Percentiles rank a stretch among this genome's conserved stretches.
Evolutionary conservation across 208 protist species (phyloP).

Genomic region (Leptomonas pyrrhocoris): DNA sequence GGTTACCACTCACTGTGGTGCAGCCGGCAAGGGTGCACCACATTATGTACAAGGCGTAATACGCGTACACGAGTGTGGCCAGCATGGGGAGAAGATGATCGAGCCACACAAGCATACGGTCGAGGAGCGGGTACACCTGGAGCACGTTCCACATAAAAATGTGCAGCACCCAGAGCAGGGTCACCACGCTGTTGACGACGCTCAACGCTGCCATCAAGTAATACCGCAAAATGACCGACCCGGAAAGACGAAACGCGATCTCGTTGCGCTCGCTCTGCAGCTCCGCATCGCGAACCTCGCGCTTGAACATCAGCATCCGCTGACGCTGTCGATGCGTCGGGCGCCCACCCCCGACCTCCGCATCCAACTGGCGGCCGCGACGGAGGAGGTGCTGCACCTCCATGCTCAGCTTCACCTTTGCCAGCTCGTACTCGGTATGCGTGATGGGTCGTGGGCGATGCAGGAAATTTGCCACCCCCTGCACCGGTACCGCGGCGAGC

Average conservation of each 20-base stretch:
- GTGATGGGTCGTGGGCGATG: slow-evolving; percentile 77
- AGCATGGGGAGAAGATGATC: slow-evolving; percentile 82
- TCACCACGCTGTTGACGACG: slow-evolving; percentile 52
- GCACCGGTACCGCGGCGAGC: slow-evolving; percentile 87
- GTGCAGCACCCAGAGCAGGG: slow-evolving; percentile 87
- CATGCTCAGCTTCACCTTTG: slow-evolving; percentile 62
- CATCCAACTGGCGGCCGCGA: slow-evolving; percentile 61
- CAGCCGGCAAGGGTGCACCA: slow-evolving; percentile 88
- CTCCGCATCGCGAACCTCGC: slow-evolving; percentile 82
- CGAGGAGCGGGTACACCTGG: slow-evolving; percentile 72
- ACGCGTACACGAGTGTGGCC: slow-evolving; percentile 85
- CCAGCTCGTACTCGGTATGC: slow-evolving; percentile 70
- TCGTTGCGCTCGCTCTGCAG: slow-evolving; percentile 72
- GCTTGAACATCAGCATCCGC: slow-evolving; percentile 68
- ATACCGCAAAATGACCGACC: slow-evolving; percentile 55
- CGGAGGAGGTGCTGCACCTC: slow-evolving; percentile 74
- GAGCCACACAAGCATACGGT: slow-evolving; percentile 69
- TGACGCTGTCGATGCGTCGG: slow-evolving; percentile 41
- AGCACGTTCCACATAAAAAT: slow-evolving; percentile 84
- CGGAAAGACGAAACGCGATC: slow-evolving; percentile 66
- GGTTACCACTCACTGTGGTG: slow-evolving; percentile 75
- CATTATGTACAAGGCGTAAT: slow-evolving; percentile 90
- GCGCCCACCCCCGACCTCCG: slow-evolving; percentile 31
- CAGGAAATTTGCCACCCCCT: slow-evolving; percentile 74
- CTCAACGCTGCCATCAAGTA: slow-evolving; percentile 47